Conservation (phyloP, 2,329 filamentous ascomycete genomes). For the Ambrosiella beaveri region DNA sequence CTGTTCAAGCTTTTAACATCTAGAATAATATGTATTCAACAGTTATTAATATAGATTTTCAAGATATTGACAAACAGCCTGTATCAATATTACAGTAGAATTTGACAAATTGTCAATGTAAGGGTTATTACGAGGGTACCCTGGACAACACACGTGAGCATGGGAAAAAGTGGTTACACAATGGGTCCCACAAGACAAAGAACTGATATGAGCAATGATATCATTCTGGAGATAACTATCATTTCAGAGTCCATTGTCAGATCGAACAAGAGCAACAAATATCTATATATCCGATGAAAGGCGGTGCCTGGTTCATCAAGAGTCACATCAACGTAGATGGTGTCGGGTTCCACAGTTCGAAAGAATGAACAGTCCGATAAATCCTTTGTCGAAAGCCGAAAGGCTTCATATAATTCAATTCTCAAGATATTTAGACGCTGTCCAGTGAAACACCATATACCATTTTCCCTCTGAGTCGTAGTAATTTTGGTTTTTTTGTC, state of each 20-base stretch:
- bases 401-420: slow-evolving; percentile 1
- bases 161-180: neutral
- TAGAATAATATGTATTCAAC: too few relatives aligned
- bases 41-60: too few relatives aligned
- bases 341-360: neutral
- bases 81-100: too few relatives aligned
- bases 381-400: neutral
- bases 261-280: neutral
- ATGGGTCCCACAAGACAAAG: neutral
- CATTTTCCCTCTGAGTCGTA: slow-evolving; percentile 3
- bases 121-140: neutral
- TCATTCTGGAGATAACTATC: neutral
- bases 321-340: neutral
- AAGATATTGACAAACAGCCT: too few relatives aligned
- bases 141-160: neutral
- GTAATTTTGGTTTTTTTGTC: slow-evolving; percentile 13
- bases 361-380: neutral
- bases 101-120: too few relatives aligned
- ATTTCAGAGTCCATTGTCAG: neutral
- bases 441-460: slow-evolving; percentile 4
- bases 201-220: neutral
- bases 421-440: slow-evolving; percentile 5
- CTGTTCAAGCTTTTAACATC: too few relatives aligned
- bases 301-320: neutral
- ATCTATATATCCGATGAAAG: neutral